These are phyloP conservation scores for Rhodotorula sp. DNA, from an alignment of 1,284 basidiomycete genomes.

Conservation along the genomic window DNA sequence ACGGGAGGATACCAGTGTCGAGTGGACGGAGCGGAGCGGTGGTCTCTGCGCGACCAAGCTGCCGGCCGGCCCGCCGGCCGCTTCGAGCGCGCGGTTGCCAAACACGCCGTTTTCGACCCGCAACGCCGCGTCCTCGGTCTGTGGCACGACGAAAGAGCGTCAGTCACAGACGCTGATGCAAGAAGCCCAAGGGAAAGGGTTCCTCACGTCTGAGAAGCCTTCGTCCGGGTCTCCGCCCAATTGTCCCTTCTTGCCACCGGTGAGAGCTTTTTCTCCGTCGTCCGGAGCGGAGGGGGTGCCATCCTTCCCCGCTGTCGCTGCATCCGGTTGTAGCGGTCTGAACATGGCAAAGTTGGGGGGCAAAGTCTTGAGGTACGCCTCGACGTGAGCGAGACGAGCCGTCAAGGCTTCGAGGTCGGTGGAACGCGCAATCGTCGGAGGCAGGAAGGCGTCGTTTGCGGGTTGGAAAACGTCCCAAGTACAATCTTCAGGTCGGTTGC, in stretches of 20 bases:
- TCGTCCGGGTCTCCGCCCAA: conserved; percentile 13
- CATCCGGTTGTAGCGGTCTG: conserved; percentile 6
- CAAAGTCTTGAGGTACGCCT: conserved; percentile 31
- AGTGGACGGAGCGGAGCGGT: neutral
- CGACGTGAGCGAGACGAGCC: conserved; percentile 34
- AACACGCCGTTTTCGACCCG: conserved; percentile 40
- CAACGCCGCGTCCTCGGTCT: conserved; percentile 39
- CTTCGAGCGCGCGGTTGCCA: neutral
- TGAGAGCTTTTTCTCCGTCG: neutral
- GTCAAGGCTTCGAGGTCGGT: conserved; percentile 29
- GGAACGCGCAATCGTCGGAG: conserved; percentile 33
- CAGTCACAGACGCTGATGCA: neutral
- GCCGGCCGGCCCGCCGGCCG: conserved; percentile 3
- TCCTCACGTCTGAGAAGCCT: conserved; percentile 23
- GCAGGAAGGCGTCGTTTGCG: conserved; percentile 30
- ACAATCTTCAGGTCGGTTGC: conserved; percentile 28
- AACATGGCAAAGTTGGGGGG: conserved; percentile 40
- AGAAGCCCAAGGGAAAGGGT: neutral
- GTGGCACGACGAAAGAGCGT: neutral
- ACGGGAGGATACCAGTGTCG: neutral
- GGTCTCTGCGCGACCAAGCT: neutral
- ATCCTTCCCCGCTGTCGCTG: neutral
- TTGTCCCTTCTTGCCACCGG: neutral
- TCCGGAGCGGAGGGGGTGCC: neutral
- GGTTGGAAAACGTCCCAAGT: conserved; percentile 38